These are phyloP conservation scores for Trichothecium roseum DNA, from an alignment of 2,329 filamentous ascomycete species.

Conservation along the genomic window DNA sequence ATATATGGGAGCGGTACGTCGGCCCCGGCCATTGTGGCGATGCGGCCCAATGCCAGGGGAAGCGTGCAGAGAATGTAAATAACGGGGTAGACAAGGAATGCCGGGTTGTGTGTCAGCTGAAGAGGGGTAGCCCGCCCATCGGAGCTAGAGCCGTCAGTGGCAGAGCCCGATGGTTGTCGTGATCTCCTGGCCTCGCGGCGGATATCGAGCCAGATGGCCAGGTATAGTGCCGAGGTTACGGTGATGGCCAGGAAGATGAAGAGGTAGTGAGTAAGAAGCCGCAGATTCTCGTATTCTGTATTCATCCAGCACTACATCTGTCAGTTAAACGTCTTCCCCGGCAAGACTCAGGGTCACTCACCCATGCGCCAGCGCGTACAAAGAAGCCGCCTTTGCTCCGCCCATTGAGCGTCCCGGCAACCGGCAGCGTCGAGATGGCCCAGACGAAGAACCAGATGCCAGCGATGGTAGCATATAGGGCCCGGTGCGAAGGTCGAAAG, in stretches of 20 bases:
- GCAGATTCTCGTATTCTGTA: constrained; percentile 37
- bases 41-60: constrained; percentile 53
- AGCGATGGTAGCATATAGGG: constrained; percentile 37
- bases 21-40: constrained; percentile 48
- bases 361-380: constrained; percentile 56
- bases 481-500: constrained; percentile 36
- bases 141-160: no score
- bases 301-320: constrained; percentile 51
- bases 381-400: constrained; percentile 37
- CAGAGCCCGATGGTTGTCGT: constrained; percentile 2
- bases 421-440: constrained; percentile 41
- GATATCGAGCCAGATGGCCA: constrained; percentile 27
- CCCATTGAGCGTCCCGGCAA: constrained; percentile 32
- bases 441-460: constrained; percentile 50
- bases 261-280: constrained; percentile 52
- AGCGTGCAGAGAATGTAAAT: constrained; percentile 62
- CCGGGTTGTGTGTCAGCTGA: constrained; percentile 28
- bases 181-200: constrained; percentile 14
- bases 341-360: no score
- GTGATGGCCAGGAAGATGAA: constrained; percentile 44
- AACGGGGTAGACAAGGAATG: constrained; percentile 57
- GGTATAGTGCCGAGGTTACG: constrained; percentile 27
- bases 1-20: constrained; percentile 43
- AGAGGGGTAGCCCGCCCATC: constrained; percentile 6
- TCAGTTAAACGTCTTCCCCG: no score